Evolutionary conservation across 495 filamentous ascomycete genomes (phyloP), one percentile per base, ranked within the genome.

Genomic region (Xylaria grammica): DNA sequence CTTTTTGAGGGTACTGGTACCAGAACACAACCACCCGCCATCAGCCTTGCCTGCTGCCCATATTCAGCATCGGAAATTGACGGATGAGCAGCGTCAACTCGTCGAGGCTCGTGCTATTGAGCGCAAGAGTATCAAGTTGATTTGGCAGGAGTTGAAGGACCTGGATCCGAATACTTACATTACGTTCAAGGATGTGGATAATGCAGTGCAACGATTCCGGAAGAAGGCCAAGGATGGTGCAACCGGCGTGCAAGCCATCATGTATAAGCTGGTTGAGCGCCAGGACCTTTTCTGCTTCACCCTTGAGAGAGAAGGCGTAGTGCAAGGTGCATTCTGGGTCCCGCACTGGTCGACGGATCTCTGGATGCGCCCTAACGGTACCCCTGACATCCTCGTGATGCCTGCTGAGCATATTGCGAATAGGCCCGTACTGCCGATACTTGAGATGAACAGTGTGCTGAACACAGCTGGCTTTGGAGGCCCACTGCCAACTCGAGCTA

Each of bases 291-390:
- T 61, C 60, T 71, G 71, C 53, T 73, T 71, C 30, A 69, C 71
- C 4, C 30, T 73, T 0, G 71, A 73, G 56, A 60, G 65, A 34
- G 58, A 66, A 19, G 71, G 69, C 11, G 61, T 26, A 24, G 45
- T 69, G 11, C 66, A 69, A 22, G 71, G 71, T n/a, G 68, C 70
- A 55, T 73, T 73, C 52, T 73, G 71, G 71, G 71, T 66, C 9
- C 71, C 71, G n/a, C 70, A 65, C 36, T 73, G 71, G 71, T 69
- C 67, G 1, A 65, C 70, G 19, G 65, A 52, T 17, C 69, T 67
- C 46, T 73, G 71, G 71, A 69, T 69, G 57, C 71, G 69, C 1
- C 64, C 67, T 10, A 64, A 64, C 22, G 62, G 62, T 13, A 64
- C 62, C 44, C 71, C 71, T 38, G 71, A 73, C 61, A 68, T 73